Percentiles rank a stretch among this genome's conserved stretches.
Evolutionary conservation across 345 rosid genomes (phyloP).

Genomic region (Hypericum perforatum): DNA sequence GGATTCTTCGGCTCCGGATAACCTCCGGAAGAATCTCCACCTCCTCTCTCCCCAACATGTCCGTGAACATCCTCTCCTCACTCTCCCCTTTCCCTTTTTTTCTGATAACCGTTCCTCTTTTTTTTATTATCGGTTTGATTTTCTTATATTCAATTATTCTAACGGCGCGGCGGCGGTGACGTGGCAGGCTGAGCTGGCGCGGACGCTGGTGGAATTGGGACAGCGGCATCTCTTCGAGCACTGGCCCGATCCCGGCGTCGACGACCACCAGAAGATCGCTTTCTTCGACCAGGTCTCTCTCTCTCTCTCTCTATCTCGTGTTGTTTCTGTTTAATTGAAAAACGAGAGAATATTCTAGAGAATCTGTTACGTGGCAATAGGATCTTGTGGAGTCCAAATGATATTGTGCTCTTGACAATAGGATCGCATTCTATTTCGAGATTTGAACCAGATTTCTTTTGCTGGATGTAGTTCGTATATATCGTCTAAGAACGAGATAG

Average conservation of each 20-base stretch:
- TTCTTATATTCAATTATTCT: neutral
- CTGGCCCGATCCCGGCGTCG: constrained; percentile 71
- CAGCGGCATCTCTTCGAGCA: constrained; percentile 66
- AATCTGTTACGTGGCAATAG: no score
- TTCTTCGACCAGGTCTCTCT: constrained; percentile 59
- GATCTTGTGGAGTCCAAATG: no score
- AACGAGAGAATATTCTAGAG: neutral
- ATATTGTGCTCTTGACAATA: no score
- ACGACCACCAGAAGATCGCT: constrained; percentile 47
- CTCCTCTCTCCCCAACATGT: constrained; percentile 59
- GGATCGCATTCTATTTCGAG: no score
- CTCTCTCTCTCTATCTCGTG: neutral
- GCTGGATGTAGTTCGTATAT: no score
- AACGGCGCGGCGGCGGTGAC: constrained; percentile 2
- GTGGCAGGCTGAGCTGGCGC: constrained; percentile 65
- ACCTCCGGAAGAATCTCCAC: constrained; percentile 46
- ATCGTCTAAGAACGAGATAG: no score
- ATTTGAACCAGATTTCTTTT: no score
- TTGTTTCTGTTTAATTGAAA: neutral
- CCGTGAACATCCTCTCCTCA: neutral
- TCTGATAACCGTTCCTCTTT: neutral
- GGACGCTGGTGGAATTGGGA: constrained; percentile 52
- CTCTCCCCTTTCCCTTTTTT: neutral
- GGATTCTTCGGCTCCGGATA: constrained; percentile 32
- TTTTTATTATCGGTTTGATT: neutral